These are phyloP conservation scores for Leishmania gerbilli DNA, from an alignment of 208 protist genomes.

Conservation along the genomic window DNA sequence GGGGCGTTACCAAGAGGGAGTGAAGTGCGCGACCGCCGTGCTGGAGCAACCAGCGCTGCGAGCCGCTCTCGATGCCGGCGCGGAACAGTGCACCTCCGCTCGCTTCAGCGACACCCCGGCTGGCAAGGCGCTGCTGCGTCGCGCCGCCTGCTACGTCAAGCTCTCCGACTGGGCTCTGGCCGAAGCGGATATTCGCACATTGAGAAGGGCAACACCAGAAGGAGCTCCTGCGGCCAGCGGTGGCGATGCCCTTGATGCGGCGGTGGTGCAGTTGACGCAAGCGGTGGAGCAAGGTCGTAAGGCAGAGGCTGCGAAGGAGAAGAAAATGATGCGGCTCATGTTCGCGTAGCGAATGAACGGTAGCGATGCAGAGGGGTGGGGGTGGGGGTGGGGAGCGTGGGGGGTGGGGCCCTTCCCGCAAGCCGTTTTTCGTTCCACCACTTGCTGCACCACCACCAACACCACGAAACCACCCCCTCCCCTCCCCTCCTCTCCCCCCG, in stretches of 20 bases:
- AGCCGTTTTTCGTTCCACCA: background rate
- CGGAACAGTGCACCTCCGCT: background rate
- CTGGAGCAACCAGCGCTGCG: slow-evolving; percentile 28
- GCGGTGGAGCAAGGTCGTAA: slow-evolving; percentile 22
- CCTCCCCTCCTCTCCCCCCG: too few relatives aligned
- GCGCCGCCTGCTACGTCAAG: slow-evolving; percentile 42
- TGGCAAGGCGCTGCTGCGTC: slow-evolving; percentile 67
- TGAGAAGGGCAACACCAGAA: background rate
- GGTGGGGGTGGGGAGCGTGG: background rate
- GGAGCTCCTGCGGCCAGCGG: background rate
- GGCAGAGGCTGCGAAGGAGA: slow-evolving; percentile 29
- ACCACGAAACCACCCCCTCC: background rate
- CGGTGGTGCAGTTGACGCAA: slow-evolving; percentile 17
- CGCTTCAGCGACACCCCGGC: slow-evolving; percentile 14
- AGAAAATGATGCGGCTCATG: slow-evolving; percentile 67
- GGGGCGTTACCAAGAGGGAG: slow-evolving; percentile 47
- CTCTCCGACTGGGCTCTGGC: slow-evolving; percentile 38
- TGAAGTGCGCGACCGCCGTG: slow-evolving; percentile 43
- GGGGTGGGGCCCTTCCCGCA: background rate
- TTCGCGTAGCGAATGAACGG: slow-evolving; percentile 31
- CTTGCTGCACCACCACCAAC: background rate
- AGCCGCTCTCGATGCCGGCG: slow-evolving; percentile 13
- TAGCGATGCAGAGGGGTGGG: background rate
- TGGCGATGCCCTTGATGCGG: slow-evolving; percentile 17
- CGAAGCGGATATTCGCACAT: slow-evolving; percentile 29